Percentiles rank a stretch among this genome's conserved stretches.
Conservation (phyloP, 176 grass and related monocot species). For the Carex myosuroides region DNA sequence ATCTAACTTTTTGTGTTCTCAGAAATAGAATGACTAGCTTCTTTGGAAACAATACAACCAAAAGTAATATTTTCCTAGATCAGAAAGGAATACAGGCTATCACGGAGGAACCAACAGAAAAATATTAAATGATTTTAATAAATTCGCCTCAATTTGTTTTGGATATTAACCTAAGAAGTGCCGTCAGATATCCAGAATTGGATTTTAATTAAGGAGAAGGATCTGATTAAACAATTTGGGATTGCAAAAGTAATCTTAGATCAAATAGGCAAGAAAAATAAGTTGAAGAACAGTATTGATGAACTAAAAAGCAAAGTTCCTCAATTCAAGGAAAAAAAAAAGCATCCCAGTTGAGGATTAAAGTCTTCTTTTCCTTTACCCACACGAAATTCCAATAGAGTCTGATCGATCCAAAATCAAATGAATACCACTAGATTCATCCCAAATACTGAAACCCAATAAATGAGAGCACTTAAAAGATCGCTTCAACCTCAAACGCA, state of each 20-base stretch:
- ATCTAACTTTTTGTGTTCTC: not conserved
- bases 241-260: not conserved
- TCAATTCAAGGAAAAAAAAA: not conserved
- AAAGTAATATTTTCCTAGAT: not conserved
- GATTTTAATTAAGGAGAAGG: not conserved
- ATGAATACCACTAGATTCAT: constrained; percentile 14
- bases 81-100: not conserved
- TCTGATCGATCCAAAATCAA: constrained; percentile 18
- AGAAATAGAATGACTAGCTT: not conserved
- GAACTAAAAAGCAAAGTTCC: not conserved
- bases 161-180: not conserved
- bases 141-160: not conserved
- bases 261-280: not conserved
- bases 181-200: not conserved
- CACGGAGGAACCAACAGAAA: not conserved
- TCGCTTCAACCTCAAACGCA: not conserved
- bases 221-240: not conserved
- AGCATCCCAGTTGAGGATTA: constrained; percentile 7
- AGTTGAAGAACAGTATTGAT: constrained; percentile 2
- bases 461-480: not conserved
- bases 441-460: not conserved
- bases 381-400: not conserved
- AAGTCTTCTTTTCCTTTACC: constrained; percentile 5
- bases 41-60: not conserved
- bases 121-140: not conserved